Evolutionary conservation across 495 filamentous ascomycete genomes (phyloP), one percentile per base, ranked within the genome.

Genomic region (Talaromyces ruber): DNA sequence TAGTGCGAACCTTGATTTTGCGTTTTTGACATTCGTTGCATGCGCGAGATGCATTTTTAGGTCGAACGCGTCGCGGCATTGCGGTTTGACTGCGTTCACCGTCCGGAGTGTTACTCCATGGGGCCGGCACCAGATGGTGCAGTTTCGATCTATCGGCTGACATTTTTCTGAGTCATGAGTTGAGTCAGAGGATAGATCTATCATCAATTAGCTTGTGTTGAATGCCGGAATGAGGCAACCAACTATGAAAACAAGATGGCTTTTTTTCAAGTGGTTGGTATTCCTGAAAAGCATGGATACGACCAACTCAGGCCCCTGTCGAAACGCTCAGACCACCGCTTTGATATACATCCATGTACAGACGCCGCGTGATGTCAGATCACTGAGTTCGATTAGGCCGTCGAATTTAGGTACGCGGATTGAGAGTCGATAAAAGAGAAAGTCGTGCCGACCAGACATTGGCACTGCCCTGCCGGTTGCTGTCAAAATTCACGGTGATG

Each of bases 21-120:
- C 59, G 59, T 51, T 60, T 60, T 52, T 60, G 59, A 30, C 59
- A 60, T 26, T 60, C 59, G 45, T 47, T 60, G 39, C 59, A 60
- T 45, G 59, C 59, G 28, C 59, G 59, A 30, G 59, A 60, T 18
- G 59, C 59, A 14, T 60, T 60, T 32, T 60, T 60, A 21, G 59
- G 37, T 22, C 59, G 59, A 26, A 52, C 59, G 21, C 59, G 59
- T 29, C 59, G 59, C 9, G 59, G 39, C 25, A 60, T 22, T 12
- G n/a, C 28, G 28, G 12, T 25, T 34, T 57, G 54, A 25, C 29
- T 57, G 2, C 54, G 54, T 34, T 57, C 54, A 12, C 26, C 29
- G 6, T 57, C 54, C 28, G 26, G 54, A 34, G 21, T 57, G 26
- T 18, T 57, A 57, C 29, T 14, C 54, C 54, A 57, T 9, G 54